These are phyloP conservation scores for Penicillium italicum DNA, from an alignment of 2,329 filamentous ascomycete genomes.

Conservation along the genomic window DNA sequence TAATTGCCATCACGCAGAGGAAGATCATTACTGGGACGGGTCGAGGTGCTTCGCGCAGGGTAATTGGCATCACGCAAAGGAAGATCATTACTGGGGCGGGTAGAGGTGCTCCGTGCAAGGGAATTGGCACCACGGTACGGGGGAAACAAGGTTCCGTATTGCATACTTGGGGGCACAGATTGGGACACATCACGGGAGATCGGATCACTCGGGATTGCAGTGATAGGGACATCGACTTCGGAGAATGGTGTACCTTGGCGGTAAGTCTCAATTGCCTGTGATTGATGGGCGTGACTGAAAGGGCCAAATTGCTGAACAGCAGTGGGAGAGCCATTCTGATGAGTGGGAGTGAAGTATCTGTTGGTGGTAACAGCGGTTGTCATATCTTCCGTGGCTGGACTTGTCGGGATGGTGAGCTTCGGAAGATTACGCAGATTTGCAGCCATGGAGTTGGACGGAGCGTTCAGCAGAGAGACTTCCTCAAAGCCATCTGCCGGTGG, in stretches of 20 bases:
- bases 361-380: not conserved
- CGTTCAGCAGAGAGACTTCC: not conserved
- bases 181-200: conserved; percentile 76
- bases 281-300: not conserved
- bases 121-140: not conserved
- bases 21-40: not conserved
- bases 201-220: conserved; percentile 67
- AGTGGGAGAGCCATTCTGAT: not conserved
- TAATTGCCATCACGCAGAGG: not conserved
- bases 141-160: conserved; percentile 54
- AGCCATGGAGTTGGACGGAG: conserved; percentile 18
- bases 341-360: not conserved
- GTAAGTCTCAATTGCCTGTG: not conserved
- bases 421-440: conserved; percentile 54
- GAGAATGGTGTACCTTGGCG: conserved; percentile 60
- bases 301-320: not conserved
- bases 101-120: too few relatives aligned
- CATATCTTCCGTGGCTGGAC: not conserved
- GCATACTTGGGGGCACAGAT: conserved; percentile 92
- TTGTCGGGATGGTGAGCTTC: conserved; percentile 53
- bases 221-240: conserved; percentile 83
- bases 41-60: not conserved
- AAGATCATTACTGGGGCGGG: too few relatives aligned
- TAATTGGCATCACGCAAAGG: too few relatives aligned
- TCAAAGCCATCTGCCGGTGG: not conserved